phyloP scores from a whole-genome alignment of 2,329 filamentous ascomycete species.

The Pseudogymnoascus sp. region DNA sequence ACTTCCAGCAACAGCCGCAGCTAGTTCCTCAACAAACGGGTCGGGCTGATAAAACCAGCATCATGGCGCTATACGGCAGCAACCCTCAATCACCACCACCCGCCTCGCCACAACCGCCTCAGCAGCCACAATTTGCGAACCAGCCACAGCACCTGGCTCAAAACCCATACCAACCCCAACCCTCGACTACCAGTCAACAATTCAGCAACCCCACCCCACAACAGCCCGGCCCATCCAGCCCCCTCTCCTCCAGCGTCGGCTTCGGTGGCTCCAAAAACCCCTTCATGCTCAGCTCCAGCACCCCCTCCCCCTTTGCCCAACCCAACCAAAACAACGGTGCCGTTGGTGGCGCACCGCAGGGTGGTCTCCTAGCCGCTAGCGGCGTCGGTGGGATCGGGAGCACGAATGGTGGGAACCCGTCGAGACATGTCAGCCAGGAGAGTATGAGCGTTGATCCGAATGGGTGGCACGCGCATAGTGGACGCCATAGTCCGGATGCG shows the following conservation, averaged over 20 bases:
- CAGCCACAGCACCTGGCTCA: constrained; percentile 26
- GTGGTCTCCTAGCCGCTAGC: neutral
- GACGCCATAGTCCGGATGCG: constrained; percentile 70
- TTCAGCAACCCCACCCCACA: neutral
- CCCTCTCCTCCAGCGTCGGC: neutral
- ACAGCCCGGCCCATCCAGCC: constrained; percentile 25
- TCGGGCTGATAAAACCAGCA: constrained; percentile 62
- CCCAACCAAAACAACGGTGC: neutral
- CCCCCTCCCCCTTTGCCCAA: neutral
- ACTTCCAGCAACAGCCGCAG: constrained; percentile 25
- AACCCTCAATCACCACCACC: constrained; percentile 27
- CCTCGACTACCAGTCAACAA: neutral
- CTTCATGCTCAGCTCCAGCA: constrained; percentile 19
- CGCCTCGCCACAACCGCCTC: constrained; percentile 34
- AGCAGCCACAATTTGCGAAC: constrained; percentile 22
- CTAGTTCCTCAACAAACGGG: constrained; percentile 38
- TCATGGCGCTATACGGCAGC: constrained; percentile 63
- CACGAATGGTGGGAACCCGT: constrained; percentile 18
- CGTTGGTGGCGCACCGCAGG: neutral
- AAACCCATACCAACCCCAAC: constrained; percentile 18
- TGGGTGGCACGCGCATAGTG: constrained; percentile 57
- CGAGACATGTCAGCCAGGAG: constrained; percentile 55
- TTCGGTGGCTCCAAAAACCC: constrained; percentile 26
- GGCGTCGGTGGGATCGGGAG: neutral
- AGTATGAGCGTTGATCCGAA: constrained; percentile 46